Evolutionary conservation across 2,329 filamentous ascomycete species (phyloP), one percentile per base, ranked within the genome.

Genomic region (Nannizziopsis arthrosporioides): DNA sequence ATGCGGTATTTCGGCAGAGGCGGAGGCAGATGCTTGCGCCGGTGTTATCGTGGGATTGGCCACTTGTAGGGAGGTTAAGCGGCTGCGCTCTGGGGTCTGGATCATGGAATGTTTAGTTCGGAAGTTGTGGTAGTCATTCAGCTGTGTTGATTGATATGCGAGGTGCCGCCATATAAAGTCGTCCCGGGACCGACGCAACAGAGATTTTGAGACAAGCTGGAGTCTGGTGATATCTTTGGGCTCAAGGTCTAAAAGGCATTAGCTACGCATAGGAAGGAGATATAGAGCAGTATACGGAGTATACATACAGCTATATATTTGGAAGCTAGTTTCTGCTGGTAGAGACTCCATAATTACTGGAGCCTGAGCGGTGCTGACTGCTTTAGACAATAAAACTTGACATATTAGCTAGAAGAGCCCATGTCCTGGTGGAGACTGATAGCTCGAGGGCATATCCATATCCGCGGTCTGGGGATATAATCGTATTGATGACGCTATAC

Each of bases 121-220:
- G 2, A 61, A 62, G 9, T 1, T 18, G 27, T 10, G 2, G 3
- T 27, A 12, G 31, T 3, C 17, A 27, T 44, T 27, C 11, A 17
- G 10, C 10, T 15, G 30, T 32, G 44, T 22, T 30, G 42, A 39
- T n/a, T 36, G 71, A 62, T 92, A 86, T 62, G 84, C 89, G 60
- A 81, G 73, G 2, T 74, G 68, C 53, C 83, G 82, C 89, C 89
- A 95, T 32, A 90, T 70, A 35, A 73, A 75, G 57, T 84, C 77
- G 61, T 94, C 86, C 49, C 86, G 80, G 35, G 78, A 82, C 37
- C 92, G 70, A 27, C 70, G 65, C 22, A 81, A 74, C 50, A 90
- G 77, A 39, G 72, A 74, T 53, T 73, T 78, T 19, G 80, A 90
- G 10, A 86, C 78, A 15, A 76, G 73, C 65, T 89, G 85, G 31